Evolutionary conservation across 1,284 basidiomycete genomes (phyloP).

Genomic region (Rhodotorula sp.): DNA sequence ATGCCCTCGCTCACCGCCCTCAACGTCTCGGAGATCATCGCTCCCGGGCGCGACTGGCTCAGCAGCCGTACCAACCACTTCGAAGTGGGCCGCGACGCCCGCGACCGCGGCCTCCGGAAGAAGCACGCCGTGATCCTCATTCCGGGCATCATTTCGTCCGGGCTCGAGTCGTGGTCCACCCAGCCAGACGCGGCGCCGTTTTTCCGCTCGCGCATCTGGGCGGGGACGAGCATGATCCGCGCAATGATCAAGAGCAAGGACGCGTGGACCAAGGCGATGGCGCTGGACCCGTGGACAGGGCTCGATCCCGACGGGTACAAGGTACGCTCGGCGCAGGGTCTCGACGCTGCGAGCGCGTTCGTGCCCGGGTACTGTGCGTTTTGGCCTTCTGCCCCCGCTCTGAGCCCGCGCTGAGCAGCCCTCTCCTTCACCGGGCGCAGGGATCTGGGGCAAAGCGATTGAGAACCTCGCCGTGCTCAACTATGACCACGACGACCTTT

Average conservation of each 20-base stretch:
- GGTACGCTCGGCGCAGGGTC: conserved; percentile 59
- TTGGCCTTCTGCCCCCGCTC: neutral
- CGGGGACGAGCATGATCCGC: conserved; percentile 77
- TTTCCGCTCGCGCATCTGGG: conserved; percentile 85
- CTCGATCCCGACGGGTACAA: conserved; percentile 84
- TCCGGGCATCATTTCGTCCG: conserved; percentile 52
- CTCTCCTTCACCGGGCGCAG: neutral
- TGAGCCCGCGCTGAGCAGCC: neutral
- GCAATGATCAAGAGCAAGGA: conserved; percentile 83
- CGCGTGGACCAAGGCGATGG: conserved; percentile 84
- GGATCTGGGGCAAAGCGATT: conserved; percentile 48
- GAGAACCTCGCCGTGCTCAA: conserved; percentile 62
- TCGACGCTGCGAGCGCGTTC: conserved; percentile 87
- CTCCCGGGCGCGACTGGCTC: conserved; percentile 39
- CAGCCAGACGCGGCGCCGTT: conserved; percentile 72
- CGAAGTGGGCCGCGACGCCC: conserved; percentile 72
- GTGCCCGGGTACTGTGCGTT: conserved; percentile 62
- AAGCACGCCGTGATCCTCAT: conserved; percentile 70
- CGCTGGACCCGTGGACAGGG: conserved; percentile 84
- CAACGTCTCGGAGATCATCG: conserved; percentile 33
- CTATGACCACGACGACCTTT: conserved; percentile 87
- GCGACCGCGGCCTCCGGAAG: conserved; percentile 66
- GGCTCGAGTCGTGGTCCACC: conserved; percentile 83
- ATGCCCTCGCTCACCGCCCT: conserved; percentile 27
- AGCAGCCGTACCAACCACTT: conserved; percentile 58